These are phyloP conservation scores for Termitomyces sp. DNA, from an alignment of 768 basidiomycete genomes.

Conservation along the genomic window DNA sequence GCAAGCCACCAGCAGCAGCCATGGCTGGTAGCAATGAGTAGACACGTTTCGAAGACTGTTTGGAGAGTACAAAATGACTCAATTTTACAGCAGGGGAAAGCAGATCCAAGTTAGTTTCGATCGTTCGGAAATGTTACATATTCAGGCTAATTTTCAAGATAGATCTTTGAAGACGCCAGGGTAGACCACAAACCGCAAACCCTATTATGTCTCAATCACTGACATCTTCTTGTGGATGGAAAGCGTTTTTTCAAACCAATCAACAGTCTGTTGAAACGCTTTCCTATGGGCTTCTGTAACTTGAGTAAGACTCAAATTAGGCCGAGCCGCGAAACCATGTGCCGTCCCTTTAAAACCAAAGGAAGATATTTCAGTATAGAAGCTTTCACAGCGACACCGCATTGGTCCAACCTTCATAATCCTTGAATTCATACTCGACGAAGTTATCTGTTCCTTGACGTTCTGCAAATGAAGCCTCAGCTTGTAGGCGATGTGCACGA, in stretches of 20 bases:
- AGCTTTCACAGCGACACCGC: neutral
- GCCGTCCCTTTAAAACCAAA: conserved; percentile 14
- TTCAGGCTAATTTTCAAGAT: too few species aligned
- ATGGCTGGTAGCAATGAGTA: too few species aligned
- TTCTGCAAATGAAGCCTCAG: conserved; percentile 17
- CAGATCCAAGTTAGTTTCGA: too few species aligned
- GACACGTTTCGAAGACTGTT: neutral
- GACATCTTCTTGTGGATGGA: neutral
- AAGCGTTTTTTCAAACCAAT: conserved; percentile 17
- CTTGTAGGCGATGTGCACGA: conserved; percentile 8
- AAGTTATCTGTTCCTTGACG: conserved; percentile 15
- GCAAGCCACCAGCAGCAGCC: too few species aligned
- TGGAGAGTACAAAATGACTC: neutral
- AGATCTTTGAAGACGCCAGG: too few species aligned
- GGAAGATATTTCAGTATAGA: neutral
- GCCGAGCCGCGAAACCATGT: conserved; percentile 22
- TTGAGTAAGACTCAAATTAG: conserved; percentile 18
- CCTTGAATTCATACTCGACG: conserved; percentile 20
- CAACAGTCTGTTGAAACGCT: conserved; percentile 21
- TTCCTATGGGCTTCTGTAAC: conserved; percentile 20
- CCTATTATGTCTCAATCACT: neutral
- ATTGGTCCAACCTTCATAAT: conserved; percentile 15
- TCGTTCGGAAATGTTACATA: too few species aligned
- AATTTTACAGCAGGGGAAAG: too few species aligned
- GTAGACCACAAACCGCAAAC: neutral